A percentile compares a stretch with the other conserved stretches of the same genome.
phyloP scores from a whole-genome alignment of 2,329 filamentous ascomycete genomes.

The Beauveria caledonica region DNA sequence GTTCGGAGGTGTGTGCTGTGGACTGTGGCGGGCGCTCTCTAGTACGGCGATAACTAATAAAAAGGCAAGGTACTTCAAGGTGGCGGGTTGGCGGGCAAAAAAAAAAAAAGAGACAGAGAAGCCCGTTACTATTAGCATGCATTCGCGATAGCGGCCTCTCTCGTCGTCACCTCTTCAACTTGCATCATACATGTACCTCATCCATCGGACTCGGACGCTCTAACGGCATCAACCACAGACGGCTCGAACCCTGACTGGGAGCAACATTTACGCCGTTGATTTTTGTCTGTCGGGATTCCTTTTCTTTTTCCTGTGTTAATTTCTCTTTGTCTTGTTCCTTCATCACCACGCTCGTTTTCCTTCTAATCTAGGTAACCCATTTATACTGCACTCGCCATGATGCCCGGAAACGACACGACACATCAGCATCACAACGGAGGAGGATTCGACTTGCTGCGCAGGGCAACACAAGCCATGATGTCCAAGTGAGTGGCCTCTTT shows the following conservation, averaged over 20 bases:
- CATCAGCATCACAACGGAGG: slow-evolving; percentile 24
- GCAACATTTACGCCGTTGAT: not conserved
- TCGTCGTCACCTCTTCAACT: not conserved
- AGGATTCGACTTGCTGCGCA: slow-evolving; percentile 48
- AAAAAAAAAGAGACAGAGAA: not conserved
- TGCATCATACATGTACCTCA: slow-evolving; percentile 2
- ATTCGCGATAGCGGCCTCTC: not conserved
- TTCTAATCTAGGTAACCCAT: slow-evolving; percentile 1
- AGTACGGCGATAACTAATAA: not conserved
- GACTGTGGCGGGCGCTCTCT: not conserved
- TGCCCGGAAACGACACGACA: slow-evolving; percentile 8
- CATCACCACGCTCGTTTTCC: not conserved
- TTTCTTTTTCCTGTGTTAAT: not conserved
- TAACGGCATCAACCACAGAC: not conserved
- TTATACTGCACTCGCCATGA: not conserved
- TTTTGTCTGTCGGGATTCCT: not conserved
- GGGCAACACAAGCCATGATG: slow-evolving; percentile 57
- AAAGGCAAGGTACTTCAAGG: not conserved
- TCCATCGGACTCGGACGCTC: not conserved
- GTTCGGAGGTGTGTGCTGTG: not conserved
- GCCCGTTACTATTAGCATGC: not conserved
- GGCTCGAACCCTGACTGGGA: not conserved
- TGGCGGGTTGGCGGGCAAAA: not conserved
- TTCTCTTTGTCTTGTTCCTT: not conserved
- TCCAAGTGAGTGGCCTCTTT: slow-evolving; percentile 43